phyloP scores from a whole-genome alignment of 1,139 yeast genomes.

The Arxiozyma slooffiae region DNA sequence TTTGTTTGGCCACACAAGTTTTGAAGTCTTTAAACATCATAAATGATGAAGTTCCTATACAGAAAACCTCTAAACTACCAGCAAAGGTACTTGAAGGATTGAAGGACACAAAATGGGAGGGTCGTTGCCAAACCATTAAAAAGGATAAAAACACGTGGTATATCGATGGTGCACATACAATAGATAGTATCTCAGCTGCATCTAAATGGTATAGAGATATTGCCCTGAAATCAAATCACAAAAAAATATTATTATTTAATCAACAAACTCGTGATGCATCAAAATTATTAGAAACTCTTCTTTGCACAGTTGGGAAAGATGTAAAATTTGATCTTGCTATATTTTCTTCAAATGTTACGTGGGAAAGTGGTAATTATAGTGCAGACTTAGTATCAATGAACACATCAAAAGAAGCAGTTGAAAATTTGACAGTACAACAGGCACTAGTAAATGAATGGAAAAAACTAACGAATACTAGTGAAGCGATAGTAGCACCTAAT shows the following conservation, averaged over 20 bases:
- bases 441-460: constrained; percentile 63
- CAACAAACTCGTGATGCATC: constrained; percentile 89
- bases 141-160: constrained; percentile 56
- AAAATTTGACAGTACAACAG: constrained; percentile 71
- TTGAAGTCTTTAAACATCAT: constrained; percentile 40
- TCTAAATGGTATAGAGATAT: constrained; percentile 61
- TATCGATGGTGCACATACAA: constrained; percentile 93
- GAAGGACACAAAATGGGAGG: constrained; percentile 74
- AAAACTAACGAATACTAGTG: constrained; percentile 37
- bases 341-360: constrained; percentile 86
- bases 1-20: constrained; percentile 60
- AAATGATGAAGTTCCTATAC: constrained; percentile 19
- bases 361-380: constrained; percentile 73
- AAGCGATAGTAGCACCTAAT: constrained; percentile 53
- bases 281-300: constrained; percentile 47
- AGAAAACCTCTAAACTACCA: constrained; percentile 17
- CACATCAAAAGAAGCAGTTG: constrained; percentile 67
- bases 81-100: constrained; percentile 53
- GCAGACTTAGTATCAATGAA: constrained; percentile 80
- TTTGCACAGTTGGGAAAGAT: constrained; percentile 34
- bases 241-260: constrained; percentile 61
- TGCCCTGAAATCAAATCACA: constrained; percentile 20
- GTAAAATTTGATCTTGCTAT: constrained; percentile 60
- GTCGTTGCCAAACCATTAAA: constrained; percentile 73
- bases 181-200: constrained; percentile 74